Percentiles rank a stretch among this genome's conserved stretches.
Evolutionary conservation across 2,329 filamentous ascomycete species (phyloP).

Genomic region (Aspergillus pseudoviridinutans): DNA sequence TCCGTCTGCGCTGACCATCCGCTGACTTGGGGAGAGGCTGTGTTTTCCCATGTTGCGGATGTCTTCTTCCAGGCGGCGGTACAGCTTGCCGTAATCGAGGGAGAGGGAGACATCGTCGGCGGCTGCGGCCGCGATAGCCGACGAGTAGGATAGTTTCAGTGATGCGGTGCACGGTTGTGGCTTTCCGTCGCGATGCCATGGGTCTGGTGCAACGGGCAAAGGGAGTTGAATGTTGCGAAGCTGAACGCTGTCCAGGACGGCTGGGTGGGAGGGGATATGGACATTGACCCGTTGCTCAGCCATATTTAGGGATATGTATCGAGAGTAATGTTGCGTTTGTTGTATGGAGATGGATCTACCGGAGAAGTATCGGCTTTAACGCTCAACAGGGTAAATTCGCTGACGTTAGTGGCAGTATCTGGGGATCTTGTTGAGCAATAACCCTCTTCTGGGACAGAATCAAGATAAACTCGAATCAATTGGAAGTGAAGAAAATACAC

Average conservation of each 20-base stretch:
- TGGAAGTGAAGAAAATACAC: neutral
- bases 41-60: constrained; percentile 27
- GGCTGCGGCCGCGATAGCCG: constrained; percentile 37
- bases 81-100: constrained; percentile 47
- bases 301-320: constrained; percentile 13
- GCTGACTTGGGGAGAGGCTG: constrained; percentile 17
- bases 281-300: constrained; percentile 23
- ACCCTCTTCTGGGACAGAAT: neutral
- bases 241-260: constrained; percentile 36
- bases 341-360: constrained; percentile 1
- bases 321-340: neutral
- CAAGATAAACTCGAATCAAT: neutral
- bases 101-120: constrained; percentile 44
- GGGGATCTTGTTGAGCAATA: neutral
- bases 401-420: neutral
- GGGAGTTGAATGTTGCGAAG: constrained; percentile 44
- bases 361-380: neutral
- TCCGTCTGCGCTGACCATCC: constrained; percentile 25
- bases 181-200: constrained; percentile 45
- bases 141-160: constrained; percentile 41
- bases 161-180: constrained; percentile 43
- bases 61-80: constrained; percentile 37
- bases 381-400: neutral
- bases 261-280: constrained; percentile 28
- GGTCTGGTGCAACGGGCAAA: constrained; percentile 41